Evolutionary conservation across 805 yeast species (phyloP).

Genomic region (Candida sakaeoensis): DNA sequence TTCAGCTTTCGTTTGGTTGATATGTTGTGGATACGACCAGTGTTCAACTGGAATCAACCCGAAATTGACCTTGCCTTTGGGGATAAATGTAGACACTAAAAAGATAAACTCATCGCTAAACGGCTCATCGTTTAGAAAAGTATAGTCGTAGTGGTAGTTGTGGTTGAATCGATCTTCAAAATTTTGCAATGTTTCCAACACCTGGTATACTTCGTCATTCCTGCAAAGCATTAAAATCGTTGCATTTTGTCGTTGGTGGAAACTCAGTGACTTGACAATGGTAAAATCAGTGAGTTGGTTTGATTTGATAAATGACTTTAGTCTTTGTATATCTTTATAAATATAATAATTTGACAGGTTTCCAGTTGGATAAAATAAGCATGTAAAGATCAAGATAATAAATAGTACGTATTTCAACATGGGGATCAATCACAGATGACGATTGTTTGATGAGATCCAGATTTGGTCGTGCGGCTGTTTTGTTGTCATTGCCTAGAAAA

Average conservation of each 20-base stretch:
- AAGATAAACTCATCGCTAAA: constrained; percentile 55
- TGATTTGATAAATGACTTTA: constrained; percentile 3
- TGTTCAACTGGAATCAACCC: constrained; percentile 59
- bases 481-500: too few species aligned
- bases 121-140: constrained; percentile 67
- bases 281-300: neutral
- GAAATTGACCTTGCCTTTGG: constrained; percentile 55
- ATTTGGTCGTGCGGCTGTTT: neutral
- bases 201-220: constrained; percentile 56
- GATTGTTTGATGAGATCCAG: neutral
- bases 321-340: neutral
- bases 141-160: constrained; percentile 70
- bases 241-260: constrained; percentile 47
- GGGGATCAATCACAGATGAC: neutral
- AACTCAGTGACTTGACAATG: neutral
- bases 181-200: constrained; percentile 56
- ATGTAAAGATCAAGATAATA: neutral
- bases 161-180: constrained; percentile 66
- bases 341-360: neutral
- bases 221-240: constrained; percentile 69
- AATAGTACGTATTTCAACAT: neutral
- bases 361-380: neutral
- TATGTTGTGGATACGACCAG: constrained; percentile 70
- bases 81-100: constrained; percentile 45
- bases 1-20: constrained; percentile 38